Percentiles rank a stretch among this genome's conserved stretches.
phyloP scores from a whole-genome alignment of 2,329 filamentous ascomycete genomes.

The Neospermospora avenae region DNA sequence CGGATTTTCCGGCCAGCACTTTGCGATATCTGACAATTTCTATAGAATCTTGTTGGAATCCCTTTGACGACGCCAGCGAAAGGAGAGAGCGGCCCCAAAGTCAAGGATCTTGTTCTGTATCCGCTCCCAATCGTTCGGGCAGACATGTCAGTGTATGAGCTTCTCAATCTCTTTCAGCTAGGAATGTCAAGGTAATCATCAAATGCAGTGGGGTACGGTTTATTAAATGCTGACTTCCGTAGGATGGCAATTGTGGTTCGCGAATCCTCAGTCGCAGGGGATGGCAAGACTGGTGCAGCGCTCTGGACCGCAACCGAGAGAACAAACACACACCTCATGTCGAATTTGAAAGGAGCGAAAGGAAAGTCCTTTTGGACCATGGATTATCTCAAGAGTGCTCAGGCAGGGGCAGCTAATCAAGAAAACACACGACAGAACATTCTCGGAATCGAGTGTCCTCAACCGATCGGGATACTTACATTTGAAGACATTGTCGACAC shows the following conservation, averaged over 20 bases:
- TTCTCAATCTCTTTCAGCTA: conserved; percentile 31
- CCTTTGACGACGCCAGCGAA: conserved; percentile 11
- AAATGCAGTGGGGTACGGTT: not conserved
- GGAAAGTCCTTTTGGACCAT: conserved; percentile 14
- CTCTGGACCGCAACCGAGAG: conserved; percentile 18
- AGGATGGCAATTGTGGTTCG: conserved; percentile 31
- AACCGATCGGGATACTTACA: conserved; percentile 31
- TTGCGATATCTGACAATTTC: not conserved
- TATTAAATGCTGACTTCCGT: not conserved
- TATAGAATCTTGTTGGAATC: conserved; percentile 27
- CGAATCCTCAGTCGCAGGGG: not conserved
- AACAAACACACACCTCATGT: conserved; percentile 10
- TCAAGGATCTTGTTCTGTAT: conserved; percentile 31
- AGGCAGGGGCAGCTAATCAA: conserved; percentile 7
- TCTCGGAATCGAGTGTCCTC: conserved; percentile 21
- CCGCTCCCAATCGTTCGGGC: conserved; percentile 31
- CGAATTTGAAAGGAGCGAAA: conserved; percentile 9
- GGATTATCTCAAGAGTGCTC: conserved; percentile 21
- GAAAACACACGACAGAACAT: conserved; percentile 6
- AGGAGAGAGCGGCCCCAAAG: conserved; percentile 11
- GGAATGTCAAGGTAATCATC: conserved; percentile 28
- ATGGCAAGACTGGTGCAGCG: conserved; percentile 2
- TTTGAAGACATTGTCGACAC: conserved; percentile 31
- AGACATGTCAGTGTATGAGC: conserved; percentile 28
- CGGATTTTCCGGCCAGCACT: not conserved